Evolutionary conservation across 139 green algal genomes (phyloP).

Genomic region (Eudorina sp.): DNA sequence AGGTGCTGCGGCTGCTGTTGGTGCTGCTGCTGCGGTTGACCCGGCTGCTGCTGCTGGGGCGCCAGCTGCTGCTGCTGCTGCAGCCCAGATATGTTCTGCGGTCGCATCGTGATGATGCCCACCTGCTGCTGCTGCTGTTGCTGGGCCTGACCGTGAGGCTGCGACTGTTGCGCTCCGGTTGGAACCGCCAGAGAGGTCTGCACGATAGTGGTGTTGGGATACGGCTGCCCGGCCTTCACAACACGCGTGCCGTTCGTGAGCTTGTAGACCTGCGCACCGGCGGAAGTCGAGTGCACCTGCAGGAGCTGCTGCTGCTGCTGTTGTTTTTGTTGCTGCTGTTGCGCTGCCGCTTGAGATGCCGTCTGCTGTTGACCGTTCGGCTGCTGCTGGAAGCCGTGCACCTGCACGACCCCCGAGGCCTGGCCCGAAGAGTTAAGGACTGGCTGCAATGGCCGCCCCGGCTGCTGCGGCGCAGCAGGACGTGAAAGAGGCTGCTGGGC

Average conservation of each 20-base stretch:
- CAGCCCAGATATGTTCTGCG: not conserved
- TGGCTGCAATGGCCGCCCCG: not conserved
- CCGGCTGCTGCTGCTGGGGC: not conserved
- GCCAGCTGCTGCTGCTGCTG: not conserved
- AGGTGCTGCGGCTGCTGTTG: conserved; percentile 2
- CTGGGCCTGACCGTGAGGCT: not conserved
- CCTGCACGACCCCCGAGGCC: conserved; percentile 9
- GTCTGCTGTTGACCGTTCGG: not conserved
- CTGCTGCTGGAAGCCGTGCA: conserved; percentile 5
- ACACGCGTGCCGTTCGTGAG: conserved; percentile 32
- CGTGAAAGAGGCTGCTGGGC: not conserved
- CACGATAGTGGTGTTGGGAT: conserved; percentile 43
- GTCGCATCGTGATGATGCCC: not conserved
- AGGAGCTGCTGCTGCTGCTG: conserved; percentile 5
- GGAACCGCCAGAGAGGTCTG: conserved; percentile 21
- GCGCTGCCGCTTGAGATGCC: no score
- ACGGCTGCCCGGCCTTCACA: conserved; percentile 45
- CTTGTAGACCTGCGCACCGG: not conserved
- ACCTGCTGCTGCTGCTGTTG: conserved; percentile 7
- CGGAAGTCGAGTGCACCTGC: not conserved
- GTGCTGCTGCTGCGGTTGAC: not conserved
- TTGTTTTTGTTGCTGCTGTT: no score
- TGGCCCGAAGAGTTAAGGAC: not conserved
- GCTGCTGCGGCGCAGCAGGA: not conserved
- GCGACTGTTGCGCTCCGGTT: not conserved